phyloP scores from a whole-genome alignment of 192 early-diverging fungal species.

The Rhizophlyctis rosea region DNA sequence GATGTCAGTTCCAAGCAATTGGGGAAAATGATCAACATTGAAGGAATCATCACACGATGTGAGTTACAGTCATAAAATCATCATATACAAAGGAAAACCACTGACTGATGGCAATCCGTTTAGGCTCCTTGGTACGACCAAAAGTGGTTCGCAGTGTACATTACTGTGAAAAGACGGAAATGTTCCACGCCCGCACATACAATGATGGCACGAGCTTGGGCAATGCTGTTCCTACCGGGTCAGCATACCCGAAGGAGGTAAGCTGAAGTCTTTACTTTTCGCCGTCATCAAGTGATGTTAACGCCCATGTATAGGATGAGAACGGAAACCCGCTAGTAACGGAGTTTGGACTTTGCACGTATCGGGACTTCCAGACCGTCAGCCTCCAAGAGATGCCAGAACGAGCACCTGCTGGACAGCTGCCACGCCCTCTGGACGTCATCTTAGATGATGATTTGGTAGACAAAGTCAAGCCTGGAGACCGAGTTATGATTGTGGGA shows the following conservation, averaged over 20 bases:
- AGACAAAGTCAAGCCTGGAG: slow-evolving; percentile 93
- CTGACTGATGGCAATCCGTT: slow-evolving; percentile 9
- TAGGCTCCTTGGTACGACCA: slow-evolving; percentile 90
- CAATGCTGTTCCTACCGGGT: slow-evolving; percentile 62
- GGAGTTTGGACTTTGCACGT: slow-evolving; percentile 86
- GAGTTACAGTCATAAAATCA: slow-evolving; percentile 21
- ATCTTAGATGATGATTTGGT: slow-evolving; percentile 95
- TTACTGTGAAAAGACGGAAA: slow-evolving; percentile 80
- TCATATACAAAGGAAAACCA: neutral
- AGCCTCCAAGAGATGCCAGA: slow-evolving; percentile 99
- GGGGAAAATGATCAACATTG: slow-evolving; percentile 86
- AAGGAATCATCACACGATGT: slow-evolving; percentile 98
- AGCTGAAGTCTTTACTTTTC: neutral
- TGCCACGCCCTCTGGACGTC: slow-evolving; percentile 91
- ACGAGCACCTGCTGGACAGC: slow-evolving; percentile 87
- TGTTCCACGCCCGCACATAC: slow-evolving; percentile 83
- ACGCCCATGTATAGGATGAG: slow-evolving; percentile 59
- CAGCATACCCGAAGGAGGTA: slow-evolving; percentile 85
- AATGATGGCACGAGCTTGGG: slow-evolving; percentile 80
- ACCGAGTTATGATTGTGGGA: slow-evolving; percentile 91
- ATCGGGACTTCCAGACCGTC: slow-evolving; percentile 89
- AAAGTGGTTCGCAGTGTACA: slow-evolving; percentile 91
- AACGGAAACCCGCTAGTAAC: slow-evolving; percentile 88
- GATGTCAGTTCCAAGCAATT: slow-evolving; percentile 74
- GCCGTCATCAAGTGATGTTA: too few species aligned